phyloP scores from a whole-genome alignment of 2,329 filamentous ascomycete species.

The Apiospora arundinis region DNA sequence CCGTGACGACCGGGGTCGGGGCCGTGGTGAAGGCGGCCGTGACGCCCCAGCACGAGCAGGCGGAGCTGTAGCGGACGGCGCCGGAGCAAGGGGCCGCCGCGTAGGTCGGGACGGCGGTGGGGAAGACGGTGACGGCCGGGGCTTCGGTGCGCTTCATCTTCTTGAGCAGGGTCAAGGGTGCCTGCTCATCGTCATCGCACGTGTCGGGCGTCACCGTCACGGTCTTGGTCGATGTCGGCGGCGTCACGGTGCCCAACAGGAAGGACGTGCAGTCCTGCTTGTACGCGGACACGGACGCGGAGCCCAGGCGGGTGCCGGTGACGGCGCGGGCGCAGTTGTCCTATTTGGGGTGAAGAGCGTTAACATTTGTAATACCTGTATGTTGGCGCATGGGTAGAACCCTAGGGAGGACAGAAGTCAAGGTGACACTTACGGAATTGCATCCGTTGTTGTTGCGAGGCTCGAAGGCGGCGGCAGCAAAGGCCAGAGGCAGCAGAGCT shows the following conservation, averaged over 20 bases:
- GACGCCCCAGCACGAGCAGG: slow-evolving; percentile 9
- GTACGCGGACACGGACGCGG: background rate
- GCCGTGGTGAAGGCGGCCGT: background rate
- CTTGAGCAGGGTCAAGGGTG: background rate
- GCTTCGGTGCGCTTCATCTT: background rate
- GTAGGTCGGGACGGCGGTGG: slow-evolving; percentile 2
- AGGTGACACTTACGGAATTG: background rate
- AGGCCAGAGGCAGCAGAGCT: slow-evolving; percentile 3
- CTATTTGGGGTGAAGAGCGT: background rate
- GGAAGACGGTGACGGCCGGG: slow-evolving; percentile 1
- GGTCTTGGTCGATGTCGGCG: background rate
- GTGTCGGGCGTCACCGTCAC: background rate
- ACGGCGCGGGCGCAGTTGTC: slow-evolving; percentile 17
- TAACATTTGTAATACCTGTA: background rate
- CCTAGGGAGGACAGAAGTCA: background rate
- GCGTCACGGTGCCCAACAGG: background rate
- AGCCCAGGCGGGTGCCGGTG: background rate
- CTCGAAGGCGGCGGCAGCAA: background rate
- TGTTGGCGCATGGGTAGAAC: background rate
- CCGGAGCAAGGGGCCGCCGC: background rate
- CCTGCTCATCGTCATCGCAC: background rate
- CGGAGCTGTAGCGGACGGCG: background rate
- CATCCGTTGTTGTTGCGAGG: slow-evolving; percentile 14
- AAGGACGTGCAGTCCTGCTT: background rate
- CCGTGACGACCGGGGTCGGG: background rate